phyloP scores from a whole-genome alignment of 768 basidiomycete species.

The Calocybe cyanea region DNA sequence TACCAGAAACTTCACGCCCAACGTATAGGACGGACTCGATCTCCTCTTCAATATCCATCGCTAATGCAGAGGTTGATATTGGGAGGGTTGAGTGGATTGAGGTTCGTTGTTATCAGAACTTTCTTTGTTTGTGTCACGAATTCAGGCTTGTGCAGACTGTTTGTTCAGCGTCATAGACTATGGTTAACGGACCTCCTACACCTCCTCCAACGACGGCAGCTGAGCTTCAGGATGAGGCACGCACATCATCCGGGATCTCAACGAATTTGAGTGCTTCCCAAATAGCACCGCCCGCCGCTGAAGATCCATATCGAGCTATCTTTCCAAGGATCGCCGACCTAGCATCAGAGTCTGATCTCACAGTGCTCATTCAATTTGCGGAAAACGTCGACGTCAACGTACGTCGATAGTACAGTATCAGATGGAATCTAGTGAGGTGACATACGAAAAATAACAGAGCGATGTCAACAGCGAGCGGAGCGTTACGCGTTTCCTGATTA shows the following conservation, averaged over 20 bases:
- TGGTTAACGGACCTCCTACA: constrained; percentile 60
- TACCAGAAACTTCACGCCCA: constrained; percentile 88
- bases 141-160: no score
- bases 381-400: constrained; percentile 57
- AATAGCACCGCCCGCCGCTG: constrained; percentile 16
- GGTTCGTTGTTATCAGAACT: neutral
- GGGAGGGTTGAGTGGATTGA: no score
- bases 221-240: constrained; percentile 54
- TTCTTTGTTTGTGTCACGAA: neutral
- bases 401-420: constrained; percentile 17
- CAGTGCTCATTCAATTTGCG: constrained; percentile 40
- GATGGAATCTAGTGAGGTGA: neutral
- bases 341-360: constrained; percentile 39
- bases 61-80: neutral
- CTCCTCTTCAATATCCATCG: constrained; percentile 68
- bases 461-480: constrained; percentile 37
- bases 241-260: constrained; percentile 14
- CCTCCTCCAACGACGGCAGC: constrained; percentile 56
- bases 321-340: constrained; percentile 43
- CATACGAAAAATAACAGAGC: constrained; percentile 7
- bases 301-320: constrained; percentile 40
- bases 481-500: constrained; percentile 45
- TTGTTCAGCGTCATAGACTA: constrained; percentile 19
- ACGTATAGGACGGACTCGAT: constrained; percentile 89
- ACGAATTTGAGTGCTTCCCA: constrained; percentile 10